Evolutionary conservation across 176 grass and related monocot species (phyloP).

Genomic region (Avena insularis): DNA sequence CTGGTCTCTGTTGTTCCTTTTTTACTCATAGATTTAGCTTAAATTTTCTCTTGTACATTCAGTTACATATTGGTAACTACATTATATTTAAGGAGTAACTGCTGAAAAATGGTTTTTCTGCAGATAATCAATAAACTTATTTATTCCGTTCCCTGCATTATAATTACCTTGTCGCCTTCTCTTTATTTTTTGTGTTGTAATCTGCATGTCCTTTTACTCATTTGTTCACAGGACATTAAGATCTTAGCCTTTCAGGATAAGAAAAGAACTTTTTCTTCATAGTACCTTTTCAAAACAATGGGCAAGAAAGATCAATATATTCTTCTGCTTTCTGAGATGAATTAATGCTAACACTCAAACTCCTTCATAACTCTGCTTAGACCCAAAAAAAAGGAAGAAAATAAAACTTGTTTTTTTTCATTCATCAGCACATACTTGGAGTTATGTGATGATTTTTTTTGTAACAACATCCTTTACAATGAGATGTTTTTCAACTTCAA

Average conservation of each 20-base stretch:
- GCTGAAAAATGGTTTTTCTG: not conserved
- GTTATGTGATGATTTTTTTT: not conserved
- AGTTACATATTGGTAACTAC: constrained; percentile 25
- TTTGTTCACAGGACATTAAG: not conserved
- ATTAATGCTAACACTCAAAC: not conserved
- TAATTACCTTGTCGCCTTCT: not conserved
- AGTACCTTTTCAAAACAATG: not conserved
- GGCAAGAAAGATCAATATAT: not conserved
- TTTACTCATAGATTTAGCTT: not conserved
- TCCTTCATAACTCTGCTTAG: not conserved
- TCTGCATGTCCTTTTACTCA: not conserved
- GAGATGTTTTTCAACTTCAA: not conserved
- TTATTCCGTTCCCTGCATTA: not conserved
- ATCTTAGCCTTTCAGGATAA: not conserved
- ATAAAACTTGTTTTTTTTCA: not conserved
- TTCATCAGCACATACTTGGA: not conserved
- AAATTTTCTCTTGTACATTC: not conserved
- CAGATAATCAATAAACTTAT: not conserved
- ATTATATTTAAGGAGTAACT: not conserved
- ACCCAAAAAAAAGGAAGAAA: not conserved
- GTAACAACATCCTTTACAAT: not conserved
- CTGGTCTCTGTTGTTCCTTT: not conserved
- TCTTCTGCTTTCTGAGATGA: constrained; percentile 1
- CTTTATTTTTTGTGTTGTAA: not conserved
- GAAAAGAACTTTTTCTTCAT: not conserved